Evolutionary conservation across 305 asterid species (phyloP).

Genomic region (Fraxinus baroniana): DNA sequence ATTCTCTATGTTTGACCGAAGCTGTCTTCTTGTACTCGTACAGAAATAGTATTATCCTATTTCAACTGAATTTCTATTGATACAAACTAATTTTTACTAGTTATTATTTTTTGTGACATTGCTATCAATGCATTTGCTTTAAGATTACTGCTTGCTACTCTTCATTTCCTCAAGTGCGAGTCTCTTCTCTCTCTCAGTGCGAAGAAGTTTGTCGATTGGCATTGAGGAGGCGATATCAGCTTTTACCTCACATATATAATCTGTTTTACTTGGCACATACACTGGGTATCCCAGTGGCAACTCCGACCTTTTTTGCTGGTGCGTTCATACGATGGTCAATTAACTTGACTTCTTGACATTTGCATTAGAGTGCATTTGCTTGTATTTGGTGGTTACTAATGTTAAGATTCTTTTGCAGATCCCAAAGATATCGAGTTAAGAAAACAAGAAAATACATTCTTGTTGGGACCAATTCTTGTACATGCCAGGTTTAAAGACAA

Average conservation of each 20-base stretch:
- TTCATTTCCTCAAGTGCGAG: not conserved
- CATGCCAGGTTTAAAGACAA: slow-evolving; percentile 60
- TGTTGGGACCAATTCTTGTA: slow-evolving; percentile 88
- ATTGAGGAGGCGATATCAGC: slow-evolving; percentile 79
- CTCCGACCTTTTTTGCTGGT: slow-evolving; percentile 88
- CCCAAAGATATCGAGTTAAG: slow-evolving; percentile 71
- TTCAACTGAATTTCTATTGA: not conserved
- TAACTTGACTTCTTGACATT: slow-evolving; percentile 15
- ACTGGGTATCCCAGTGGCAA: slow-evolving; percentile 74
- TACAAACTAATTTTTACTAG: not conserved
- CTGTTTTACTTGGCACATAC: slow-evolving; percentile 85
- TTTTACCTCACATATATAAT: slow-evolving; percentile 85
- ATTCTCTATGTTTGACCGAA: not conserved
- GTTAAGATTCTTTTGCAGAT: slow-evolving; percentile 52
- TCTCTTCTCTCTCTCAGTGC: slow-evolving; percentile 41
- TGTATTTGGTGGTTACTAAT: slow-evolving; percentile 10
- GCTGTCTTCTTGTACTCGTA: not conserved
- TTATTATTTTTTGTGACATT: slow-evolving; percentile 9
- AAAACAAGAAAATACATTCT: slow-evolving; percentile 72
- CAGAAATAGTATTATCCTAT: not conserved
- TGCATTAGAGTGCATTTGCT: slow-evolving; percentile 10
- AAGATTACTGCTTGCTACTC: slow-evolving; percentile 8
- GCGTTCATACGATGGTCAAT: slow-evolving; percentile 15
- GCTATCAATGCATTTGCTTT: slow-evolving; percentile 1
- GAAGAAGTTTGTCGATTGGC: slow-evolving; percentile 97